Evolutionary conservation across 2,329 filamentous ascomycete species (phyloP).

Genomic region (Fusarium chaquense): DNA sequence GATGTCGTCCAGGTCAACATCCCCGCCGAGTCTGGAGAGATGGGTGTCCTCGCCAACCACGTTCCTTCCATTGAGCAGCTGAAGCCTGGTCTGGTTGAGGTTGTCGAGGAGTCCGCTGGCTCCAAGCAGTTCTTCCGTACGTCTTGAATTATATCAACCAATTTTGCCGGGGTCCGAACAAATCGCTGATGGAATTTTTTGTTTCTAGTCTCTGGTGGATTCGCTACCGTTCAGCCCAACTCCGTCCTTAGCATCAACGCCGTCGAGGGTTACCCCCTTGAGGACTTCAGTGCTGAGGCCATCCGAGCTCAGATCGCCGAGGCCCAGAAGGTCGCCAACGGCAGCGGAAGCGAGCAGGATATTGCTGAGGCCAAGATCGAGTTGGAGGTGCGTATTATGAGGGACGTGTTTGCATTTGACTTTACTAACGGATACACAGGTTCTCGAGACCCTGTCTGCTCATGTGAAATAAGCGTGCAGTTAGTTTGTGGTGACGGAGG

Average conservation of each 20-base stretch:
- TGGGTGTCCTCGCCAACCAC: conserved; percentile 99
- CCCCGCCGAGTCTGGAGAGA: conserved; percentile 96
- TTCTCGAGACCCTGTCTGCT: conserved; percentile 85
- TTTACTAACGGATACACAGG: conserved; percentile 65
- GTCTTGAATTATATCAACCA: conserved; percentile 54
- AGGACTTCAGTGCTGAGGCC: conserved; percentile 94
- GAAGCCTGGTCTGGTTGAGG: conserved; percentile 94
- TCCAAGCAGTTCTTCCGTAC: conserved; percentile 98
- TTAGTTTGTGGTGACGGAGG: conserved; percentile 57
- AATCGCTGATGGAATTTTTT: conserved; percentile 38
- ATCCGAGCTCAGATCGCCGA: conserved; percentile 92
- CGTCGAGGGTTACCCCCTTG: conserved; percentile 91
- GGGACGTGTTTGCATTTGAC: conserved; percentile 4
- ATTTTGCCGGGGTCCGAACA: conserved; percentile 1
- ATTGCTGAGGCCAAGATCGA: conserved; percentile 99
- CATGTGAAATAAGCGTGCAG: conserved; percentile 79
- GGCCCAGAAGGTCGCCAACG: conserved; percentile 93
- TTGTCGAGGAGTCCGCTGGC: conserved; percentile 90
- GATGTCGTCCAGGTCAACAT: conserved; percentile 96
- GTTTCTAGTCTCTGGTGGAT: conserved; percentile 89
- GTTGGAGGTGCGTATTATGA: conserved; percentile 78
- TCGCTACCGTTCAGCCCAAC: conserved; percentile 95
- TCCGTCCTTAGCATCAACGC: conserved; percentile 98
- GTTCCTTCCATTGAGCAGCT: conserved; percentile 99
- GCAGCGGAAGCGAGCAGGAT: conserved; percentile 94